Evolutionary conservation across 176 grass and related monocot species (phyloP), one percentile per base, ranked within the genome.

Genomic region (Thinopyrum elongatum): DNA sequence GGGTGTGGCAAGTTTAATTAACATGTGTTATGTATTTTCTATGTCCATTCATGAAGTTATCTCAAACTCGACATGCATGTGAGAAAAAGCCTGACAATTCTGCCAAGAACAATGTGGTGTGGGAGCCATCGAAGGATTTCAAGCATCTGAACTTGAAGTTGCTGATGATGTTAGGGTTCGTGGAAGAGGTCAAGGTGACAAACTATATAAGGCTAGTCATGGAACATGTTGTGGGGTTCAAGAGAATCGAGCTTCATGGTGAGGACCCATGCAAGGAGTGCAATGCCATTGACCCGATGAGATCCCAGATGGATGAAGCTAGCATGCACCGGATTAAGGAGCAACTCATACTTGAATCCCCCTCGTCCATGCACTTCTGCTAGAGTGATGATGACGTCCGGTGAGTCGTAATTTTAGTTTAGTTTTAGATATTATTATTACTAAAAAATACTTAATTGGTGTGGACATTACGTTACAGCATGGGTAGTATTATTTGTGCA

Each of bases 181-280:
- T 33, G 29, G 65, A 67, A 1, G 74, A 85, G 13, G 44, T 57
- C 27, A 85, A 58, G 39, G 35, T 77, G 27, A 27, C 2, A 3
- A 66, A 77, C 6, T 77, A 66, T n/a, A 55, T 67, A 76, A 85
- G 83, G 8, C 73, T 26, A 53, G 21, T 77, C 22, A 55, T 77
- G 15, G 21, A 77, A 30, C 60, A 7, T 26, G 60, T 60, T 16
- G 0, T 27, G 28, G 3, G 14, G 7, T 67, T 85, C 42, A 67
- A 55, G 83, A 85, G 30, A 31, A 77, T 85, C 12, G 5, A 65
- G 25, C 12, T 65, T 27, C 4, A 8, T 5, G 13, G 13, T 8
- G 4, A 28, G 13, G 7, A 16, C 49, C 16, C 26, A 14, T 65
- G 62, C 27, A 12, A 65, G 4, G 13, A 14, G 12, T 65, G 12